Evolutionary conservation across 1,284 basidiomycete genomes (phyloP).

Genomic region (Mycosarcoma maydis): DNA sequence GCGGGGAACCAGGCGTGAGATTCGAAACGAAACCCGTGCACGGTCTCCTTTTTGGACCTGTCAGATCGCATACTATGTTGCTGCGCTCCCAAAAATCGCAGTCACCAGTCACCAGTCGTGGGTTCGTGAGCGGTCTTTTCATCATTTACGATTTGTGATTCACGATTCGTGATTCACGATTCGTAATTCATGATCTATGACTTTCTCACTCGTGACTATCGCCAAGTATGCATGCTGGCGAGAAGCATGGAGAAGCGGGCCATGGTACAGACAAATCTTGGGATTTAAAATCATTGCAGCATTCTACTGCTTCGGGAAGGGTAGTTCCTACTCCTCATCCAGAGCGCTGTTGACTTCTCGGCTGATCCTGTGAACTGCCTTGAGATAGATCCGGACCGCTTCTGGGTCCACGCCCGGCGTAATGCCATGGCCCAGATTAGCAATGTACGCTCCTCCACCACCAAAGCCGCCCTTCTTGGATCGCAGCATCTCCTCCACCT

Average conservation of each 20-base stretch:
- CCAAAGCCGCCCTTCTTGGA: slow-evolving; percentile 74
- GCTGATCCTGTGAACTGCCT: slow-evolving; percentile 61
- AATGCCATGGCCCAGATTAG: slow-evolving; percentile 96
- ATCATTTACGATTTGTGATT: too few relatives aligned
- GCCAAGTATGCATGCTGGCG: too few relatives aligned
- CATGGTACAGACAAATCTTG: too few relatives aligned
- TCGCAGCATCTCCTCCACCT: slow-evolving; percentile 82
- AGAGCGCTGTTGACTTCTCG: slow-evolving; percentile 53
- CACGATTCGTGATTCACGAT: too few relatives aligned
- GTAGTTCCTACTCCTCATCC: slow-evolving; percentile 31
- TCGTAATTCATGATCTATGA: too few relatives aligned
- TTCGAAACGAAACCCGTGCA: too few relatives aligned
- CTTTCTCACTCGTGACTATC: too few relatives aligned
- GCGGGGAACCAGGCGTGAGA: slow-evolving; percentile 1
- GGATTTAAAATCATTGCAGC: too few relatives aligned
- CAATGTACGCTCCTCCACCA: slow-evolving; percentile 74
- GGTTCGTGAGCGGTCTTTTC: too few relatives aligned
- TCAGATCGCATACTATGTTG: neutral
- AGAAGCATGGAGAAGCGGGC: neutral
- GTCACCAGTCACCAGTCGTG: too few relatives aligned
- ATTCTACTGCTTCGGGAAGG: neutral
- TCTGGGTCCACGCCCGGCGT: slow-evolving; percentile 66
- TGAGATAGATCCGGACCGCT: slow-evolving; percentile 60
- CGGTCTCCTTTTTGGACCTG: neutral
- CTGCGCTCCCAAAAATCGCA: too few relatives aligned